Evolutionary conservation across 192 early-diverging fungal genomes (phyloP).

Genomic region (Backusella mclennaniae): DNA sequence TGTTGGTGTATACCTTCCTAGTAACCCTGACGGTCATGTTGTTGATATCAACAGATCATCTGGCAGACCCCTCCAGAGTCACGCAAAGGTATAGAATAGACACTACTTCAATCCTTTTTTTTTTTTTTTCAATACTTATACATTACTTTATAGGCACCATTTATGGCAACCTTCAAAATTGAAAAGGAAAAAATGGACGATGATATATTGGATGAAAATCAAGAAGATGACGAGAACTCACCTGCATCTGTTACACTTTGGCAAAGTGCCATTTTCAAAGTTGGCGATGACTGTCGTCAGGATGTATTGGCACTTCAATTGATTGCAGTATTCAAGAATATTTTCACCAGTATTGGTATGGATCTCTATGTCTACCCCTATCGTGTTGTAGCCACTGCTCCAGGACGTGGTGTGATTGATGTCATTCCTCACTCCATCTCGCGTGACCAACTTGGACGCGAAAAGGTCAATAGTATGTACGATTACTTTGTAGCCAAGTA

Average conservation of each 20-base stretch:
- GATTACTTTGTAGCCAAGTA: constrained; percentile 95
- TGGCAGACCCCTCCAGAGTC: constrained; percentile 91
- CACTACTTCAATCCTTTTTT: background rate
- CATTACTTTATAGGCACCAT: constrained; percentile 67
- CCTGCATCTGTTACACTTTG: constrained; percentile 47
- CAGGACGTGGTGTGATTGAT: constrained; percentile 98
- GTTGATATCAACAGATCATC: constrained; percentile 93
- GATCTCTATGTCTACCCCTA: constrained; percentile 98
- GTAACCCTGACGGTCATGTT: constrained; percentile 93
- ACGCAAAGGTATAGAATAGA: constrained; percentile 67
- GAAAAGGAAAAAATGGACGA: constrained; percentile 54
- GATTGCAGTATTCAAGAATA: constrained; percentile 96
- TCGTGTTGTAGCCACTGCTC: constrained; percentile 93
- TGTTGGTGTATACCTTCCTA: constrained; percentile 96
- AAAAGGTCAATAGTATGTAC: constrained; percentile 95
- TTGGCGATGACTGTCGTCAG: constrained; percentile 99
- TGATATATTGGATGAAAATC: constrained; percentile 41
- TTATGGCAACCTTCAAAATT: constrained; percentile 97
- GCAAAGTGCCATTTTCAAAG: constrained; percentile 97
- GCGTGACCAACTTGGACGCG: constrained; percentile 96
- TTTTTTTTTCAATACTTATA: background rate
- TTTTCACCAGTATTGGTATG: constrained; percentile 85
- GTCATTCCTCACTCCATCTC: constrained; percentile 97
- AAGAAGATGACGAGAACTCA: constrained; percentile 29
- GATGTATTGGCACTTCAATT: constrained; percentile 97